A percentile compares a stretch with the other conserved stretches of the same genome.
phyloP scores from a whole-genome alignment of 805 yeast genomes.

The Lipomyces oligophaga region DNA sequence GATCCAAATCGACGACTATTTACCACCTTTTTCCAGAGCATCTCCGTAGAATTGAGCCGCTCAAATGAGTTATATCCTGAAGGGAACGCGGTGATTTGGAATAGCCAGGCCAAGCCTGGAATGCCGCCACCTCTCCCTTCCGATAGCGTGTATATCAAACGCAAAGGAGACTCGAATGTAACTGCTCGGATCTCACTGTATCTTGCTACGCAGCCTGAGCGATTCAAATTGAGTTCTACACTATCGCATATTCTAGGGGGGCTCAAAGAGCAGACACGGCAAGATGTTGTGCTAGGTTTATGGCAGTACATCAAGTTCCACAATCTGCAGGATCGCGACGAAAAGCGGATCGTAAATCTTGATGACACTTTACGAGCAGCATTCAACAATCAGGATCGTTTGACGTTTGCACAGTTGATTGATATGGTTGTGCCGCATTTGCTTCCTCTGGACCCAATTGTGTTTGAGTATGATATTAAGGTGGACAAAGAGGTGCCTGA shows the following conservation, averaged over 20 bases:
- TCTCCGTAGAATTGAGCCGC: slow-evolving; percentile 67
- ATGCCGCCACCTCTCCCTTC: slow-evolving; percentile 32
- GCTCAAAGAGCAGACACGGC: slow-evolving; percentile 72
- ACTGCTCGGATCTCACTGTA: slow-evolving; percentile 72
- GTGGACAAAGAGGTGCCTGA: slow-evolving; percentile 70
- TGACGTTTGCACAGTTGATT: slow-evolving; percentile 68
- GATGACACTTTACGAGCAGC: slow-evolving; percentile 47
- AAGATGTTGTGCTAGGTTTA: slow-evolving; percentile 71
- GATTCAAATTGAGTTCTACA: slow-evolving; percentile 59
- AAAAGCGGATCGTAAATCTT: slow-evolving; percentile 51
- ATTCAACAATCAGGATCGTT: slow-evolving; percentile 47
- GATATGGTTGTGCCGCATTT: slow-evolving; percentile 66
- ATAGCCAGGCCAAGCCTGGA: slow-evolving; percentile 51
- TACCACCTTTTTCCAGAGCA: slow-evolving; percentile 74
- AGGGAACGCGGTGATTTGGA: slow-evolving; percentile 78
- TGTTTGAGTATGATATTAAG: slow-evolving; percentile 66
- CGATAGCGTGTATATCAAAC: slow-evolving; percentile 84
- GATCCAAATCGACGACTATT: slow-evolving; percentile 59
- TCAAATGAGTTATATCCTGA: slow-evolving; percentile 35
- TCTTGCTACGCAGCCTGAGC: slow-evolving; percentile 70
- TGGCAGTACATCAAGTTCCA: slow-evolving; percentile 76
- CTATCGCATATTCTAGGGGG: slow-evolving; percentile 67
- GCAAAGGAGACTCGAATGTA: slow-evolving; percentile 66
- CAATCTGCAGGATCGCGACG: slow-evolving; percentile 56
- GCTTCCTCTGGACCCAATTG: slow-evolving; percentile 75